phyloP scores from a whole-genome alignment of 371 early-diverging fungal genomes.

The Cokeromyces recurvatus region DNA sequence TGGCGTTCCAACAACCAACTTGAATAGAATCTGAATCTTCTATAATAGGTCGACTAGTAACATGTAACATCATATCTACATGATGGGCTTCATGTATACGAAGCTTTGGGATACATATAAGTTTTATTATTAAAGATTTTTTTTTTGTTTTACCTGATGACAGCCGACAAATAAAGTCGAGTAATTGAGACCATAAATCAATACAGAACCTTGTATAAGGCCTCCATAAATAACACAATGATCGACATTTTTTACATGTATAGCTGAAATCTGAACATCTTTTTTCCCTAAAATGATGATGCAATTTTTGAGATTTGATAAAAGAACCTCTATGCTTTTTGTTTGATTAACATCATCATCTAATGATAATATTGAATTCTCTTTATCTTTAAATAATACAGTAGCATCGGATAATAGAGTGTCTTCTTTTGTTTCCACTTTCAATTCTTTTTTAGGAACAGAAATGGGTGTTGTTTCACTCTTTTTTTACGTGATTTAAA shows the following conservation, averaged over 20 bases:
- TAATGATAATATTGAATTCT: background rate
- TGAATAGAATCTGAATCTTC: slow-evolving; percentile 62
- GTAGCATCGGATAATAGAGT: slow-evolving; percentile 19
- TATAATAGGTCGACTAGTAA: slow-evolving; percentile 77
- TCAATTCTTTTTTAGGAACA: background rate
- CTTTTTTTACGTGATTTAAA: slow-evolving; percentile 53
- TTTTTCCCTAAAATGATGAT: slow-evolving; percentile 45
- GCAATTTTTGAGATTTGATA: slow-evolving; percentile 51
- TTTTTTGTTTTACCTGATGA: slow-evolving; percentile 58
- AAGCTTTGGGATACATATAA: slow-evolving; percentile 38
- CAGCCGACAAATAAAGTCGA: slow-evolving; percentile 63
- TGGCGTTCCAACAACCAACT: slow-evolving; percentile 25
- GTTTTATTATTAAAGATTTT: background rate
- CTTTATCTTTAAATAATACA: slow-evolving; percentile 19
- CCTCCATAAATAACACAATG: slow-evolving; percentile 60
- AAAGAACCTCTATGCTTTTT: slow-evolving; percentile 42
- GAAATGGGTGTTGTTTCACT: background rate
- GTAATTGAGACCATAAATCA: slow-evolving; percentile 56
- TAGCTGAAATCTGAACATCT: slow-evolving; percentile 37
- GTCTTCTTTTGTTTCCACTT: background rate
- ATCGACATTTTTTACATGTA: slow-evolving; percentile 65
- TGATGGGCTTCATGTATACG: slow-evolving; percentile 70
- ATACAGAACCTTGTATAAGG: slow-evolving; percentile 62
- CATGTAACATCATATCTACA: slow-evolving; percentile 60
- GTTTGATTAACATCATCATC: background rate